Evolutionary conservation across 129 eudicot genomes (phyloP).

Genomic region (Heracleum sosnowskyi): DNA sequence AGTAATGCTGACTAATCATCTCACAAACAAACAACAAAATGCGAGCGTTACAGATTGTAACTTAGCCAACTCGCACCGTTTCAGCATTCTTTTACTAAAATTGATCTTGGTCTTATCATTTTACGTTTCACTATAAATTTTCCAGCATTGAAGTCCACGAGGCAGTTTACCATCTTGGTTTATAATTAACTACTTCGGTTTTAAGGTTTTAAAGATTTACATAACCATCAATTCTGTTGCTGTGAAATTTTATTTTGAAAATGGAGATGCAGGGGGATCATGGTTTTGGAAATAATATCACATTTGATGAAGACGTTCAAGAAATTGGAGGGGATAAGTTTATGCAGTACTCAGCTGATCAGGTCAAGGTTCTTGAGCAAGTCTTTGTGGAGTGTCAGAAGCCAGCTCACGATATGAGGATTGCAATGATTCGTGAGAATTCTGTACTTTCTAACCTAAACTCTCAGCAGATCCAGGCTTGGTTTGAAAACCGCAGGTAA

Average conservation of each 20-base stretch:
- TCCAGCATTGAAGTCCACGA: background rate
- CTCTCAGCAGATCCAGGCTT: conserved; percentile 33
- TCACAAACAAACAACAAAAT: background rate
- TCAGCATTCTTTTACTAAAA: background rate
- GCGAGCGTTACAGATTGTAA: background rate
- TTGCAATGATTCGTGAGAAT: conserved; percentile 30
- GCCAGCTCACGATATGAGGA: conserved; percentile 28
- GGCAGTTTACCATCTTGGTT: background rate
- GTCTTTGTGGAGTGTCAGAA: conserved; percentile 32
- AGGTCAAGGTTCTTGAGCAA: conserved; percentile 35
- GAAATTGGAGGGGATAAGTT: conserved; percentile 8
- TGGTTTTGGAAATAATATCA: background rate
- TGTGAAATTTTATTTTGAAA: background rate
- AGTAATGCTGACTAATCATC: background rate
- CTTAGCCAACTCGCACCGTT: background rate
- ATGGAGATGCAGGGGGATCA: no score
- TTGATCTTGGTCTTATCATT: background rate
- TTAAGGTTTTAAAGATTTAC: background rate
- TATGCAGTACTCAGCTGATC: conserved; percentile 23
- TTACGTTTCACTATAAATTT: no score
- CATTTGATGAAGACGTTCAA: background rate
- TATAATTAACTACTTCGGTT: background rate
- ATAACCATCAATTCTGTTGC: background rate
- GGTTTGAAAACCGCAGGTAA: conserved; percentile 46
- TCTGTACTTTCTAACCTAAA: conserved; percentile 30